Base-by-base conservation (phyloP, 2,329 filamentous ascomycete species). In the Talaromyces sp. region DNA sequence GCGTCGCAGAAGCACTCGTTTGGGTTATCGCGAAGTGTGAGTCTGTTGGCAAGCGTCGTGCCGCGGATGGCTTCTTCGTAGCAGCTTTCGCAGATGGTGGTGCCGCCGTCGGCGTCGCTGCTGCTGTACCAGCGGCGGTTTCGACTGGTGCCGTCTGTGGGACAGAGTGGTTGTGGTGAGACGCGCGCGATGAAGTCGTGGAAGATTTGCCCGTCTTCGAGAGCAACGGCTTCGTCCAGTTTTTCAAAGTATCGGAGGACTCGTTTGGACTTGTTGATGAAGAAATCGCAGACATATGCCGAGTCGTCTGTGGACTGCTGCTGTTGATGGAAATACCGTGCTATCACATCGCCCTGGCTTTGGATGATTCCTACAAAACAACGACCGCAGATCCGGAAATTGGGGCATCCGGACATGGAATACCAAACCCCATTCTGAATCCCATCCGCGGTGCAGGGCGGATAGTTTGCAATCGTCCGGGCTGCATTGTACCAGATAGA, bases 31-130 rank as follows among this genome's bases (percentile, higher is more conserved):
- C 24, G 43, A 9, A 50, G 29, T 10, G 58, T 60, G 19, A 60
- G 41, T 8, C 26, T 53, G 24, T 14, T n/a, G 7, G 54, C 54
- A 8, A 60, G 54, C 6, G 9, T 38, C 21, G 58, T 60, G 19
- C 32, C 46, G 35, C 58, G 48, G 27, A 60, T 53, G 2, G 58
- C 58, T 54, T 60, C 54, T 35, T 60, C 58, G n/a, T 53, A 60
- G 21, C 58, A 60, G 48, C 54, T 60, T 14, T 54, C 58, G 32
- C 58, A 60, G 26, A 60, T 60, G 5, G 58, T 60, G 32, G 58
- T 54, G 7, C 35, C 35, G 6, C 35, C 35, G 35, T n/a, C 35
- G 1, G 17, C 35, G 26, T 60, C 58, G 19, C 35, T 54, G 10
- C 58, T 54, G n/a, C 48, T 48, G 14, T 57, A 60, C 58, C 58